Percentiles rank a stretch among this genome's conserved stretches.
phyloP scores from a whole-genome alignment of 371 early-diverging fungal species.

The Lichtheimia corymbifera region DNA sequence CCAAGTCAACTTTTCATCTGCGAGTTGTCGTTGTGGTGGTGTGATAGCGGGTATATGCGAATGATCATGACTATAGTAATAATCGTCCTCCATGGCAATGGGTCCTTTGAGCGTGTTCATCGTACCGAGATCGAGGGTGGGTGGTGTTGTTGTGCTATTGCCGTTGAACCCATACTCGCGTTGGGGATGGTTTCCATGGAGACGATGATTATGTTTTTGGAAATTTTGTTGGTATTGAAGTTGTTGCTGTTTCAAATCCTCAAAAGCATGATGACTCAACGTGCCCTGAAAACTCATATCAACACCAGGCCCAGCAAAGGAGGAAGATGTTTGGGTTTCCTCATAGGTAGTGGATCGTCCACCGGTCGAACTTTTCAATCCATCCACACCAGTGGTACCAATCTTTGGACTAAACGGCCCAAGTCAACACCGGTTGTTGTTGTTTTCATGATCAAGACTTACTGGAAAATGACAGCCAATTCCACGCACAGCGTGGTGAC shows the following conservation, averaged over 20 bases:
- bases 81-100: too few species aligned
- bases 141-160: too few species aligned
- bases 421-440: too few species aligned
- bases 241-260: conserved; percentile 23
- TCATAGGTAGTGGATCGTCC: conserved; percentile 9
- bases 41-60: too few species aligned
- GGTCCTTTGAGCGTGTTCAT: too few species aligned
- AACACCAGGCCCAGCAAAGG: not conserved
- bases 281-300: conserved; percentile 16
- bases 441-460: conserved; percentile 13
- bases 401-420: conserved; percentile 15
- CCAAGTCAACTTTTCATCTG: too few species aligned
- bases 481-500: conserved; percentile 25
- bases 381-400: conserved; percentile 7
- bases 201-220: conserved; percentile 21
- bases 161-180: too few species aligned
- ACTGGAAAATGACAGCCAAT: conserved; percentile 30
- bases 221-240: conserved; percentile 22
- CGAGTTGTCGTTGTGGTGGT: too few species aligned
- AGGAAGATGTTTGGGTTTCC: conserved; percentile 14
- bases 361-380: conserved; percentile 19
- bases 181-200: too few species aligned
- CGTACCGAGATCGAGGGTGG: too few species aligned
- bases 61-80: too few species aligned
- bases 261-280: conserved; percentile 8